Base-by-base conservation (phyloP, 2,329 filamentous ascomycete species). In the Penicillium sp. region DNA sequence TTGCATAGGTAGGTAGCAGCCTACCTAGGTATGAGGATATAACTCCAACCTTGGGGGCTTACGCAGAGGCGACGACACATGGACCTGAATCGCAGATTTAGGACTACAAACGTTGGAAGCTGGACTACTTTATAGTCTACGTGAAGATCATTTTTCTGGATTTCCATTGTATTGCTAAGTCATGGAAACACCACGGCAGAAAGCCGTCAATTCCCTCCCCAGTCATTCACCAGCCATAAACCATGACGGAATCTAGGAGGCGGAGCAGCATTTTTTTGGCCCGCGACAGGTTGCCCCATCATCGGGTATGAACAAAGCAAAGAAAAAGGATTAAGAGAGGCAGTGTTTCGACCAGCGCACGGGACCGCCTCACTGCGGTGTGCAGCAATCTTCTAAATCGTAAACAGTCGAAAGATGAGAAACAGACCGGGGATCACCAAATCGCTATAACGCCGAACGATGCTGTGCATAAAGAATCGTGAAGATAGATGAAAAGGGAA, bases 371-470 rank as follows among this genome's bases (percentile, higher is more conserved):
- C 65, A 62, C 56, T 66, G 67, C 66, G 62, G 62, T 58, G 63
- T 64, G 64, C 64, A 62, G 67, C 65, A 68, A 65, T 69, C 64
- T 68, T 34, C 31, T 34, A 34, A 69, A 66, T 56, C 65, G 58
- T 65, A 63, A 60, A 56, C 44, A 57, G 49, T 49, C 40, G 56
- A 57, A 52, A 53, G 41, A 40, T 43, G 50, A 46, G 57, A 50
- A 57, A 56, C 37, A 55, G 53, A 58, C 57, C 52, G 53, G 52
- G 51, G 47, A 59, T 62, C 51, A 50, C 47, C 57, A 32, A 64
- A 60, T 70, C 69, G 69, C 69, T 71, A 69, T 46, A 71, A 72
- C 69, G 67, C 69, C 69, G 51, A 64, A 66, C 56, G 69, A 71
- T 71, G 68, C 68, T 66, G 31, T 65, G 61, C 65, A 67, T 67